phyloP scores from a whole-genome alignment of 164 flowering plant genomes.

The Chimonanthus praecox region DNA sequence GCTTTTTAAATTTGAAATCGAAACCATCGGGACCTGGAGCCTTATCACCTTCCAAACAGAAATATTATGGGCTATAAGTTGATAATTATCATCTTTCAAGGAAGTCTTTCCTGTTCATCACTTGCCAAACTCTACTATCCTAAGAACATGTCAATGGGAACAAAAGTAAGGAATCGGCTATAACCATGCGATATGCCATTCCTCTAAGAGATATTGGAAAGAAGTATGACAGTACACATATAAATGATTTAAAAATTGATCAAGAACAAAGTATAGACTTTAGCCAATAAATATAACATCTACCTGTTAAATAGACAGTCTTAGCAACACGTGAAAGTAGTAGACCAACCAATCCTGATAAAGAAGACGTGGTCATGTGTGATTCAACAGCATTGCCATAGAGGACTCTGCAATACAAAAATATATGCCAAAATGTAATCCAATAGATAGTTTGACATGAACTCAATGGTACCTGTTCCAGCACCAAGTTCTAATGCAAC shows the following conservation, averaged over 20 bases:
- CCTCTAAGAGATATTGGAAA: no score
- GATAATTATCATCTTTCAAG: no score
- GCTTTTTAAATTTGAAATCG: no score
- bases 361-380: slow-evolving; percentile 12
- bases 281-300: background rate
- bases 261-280: background rate
- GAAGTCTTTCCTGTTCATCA: no score
- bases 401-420: background rate
- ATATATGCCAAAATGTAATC: background rate
- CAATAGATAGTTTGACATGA: background rate
- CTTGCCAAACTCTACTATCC: no score
- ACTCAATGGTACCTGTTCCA: slow-evolving; percentile 70
- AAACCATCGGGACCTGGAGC: no score
- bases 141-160: no score
- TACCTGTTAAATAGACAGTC: slow-evolving; percentile 78
- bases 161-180: no score
- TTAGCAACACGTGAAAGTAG: slow-evolving; percentile 75
- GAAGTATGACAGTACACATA: background rate
- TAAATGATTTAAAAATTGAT: background rate
- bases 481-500: slow-evolving; percentile 80
- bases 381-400: background rate
- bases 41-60: no score
- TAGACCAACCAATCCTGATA: slow-evolving; percentile 79
- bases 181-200: no score
- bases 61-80: no score